Conservation (phyloP, 495 filamentous ascomycete genomes). For the Thermothielavioides terrestris region DNA sequence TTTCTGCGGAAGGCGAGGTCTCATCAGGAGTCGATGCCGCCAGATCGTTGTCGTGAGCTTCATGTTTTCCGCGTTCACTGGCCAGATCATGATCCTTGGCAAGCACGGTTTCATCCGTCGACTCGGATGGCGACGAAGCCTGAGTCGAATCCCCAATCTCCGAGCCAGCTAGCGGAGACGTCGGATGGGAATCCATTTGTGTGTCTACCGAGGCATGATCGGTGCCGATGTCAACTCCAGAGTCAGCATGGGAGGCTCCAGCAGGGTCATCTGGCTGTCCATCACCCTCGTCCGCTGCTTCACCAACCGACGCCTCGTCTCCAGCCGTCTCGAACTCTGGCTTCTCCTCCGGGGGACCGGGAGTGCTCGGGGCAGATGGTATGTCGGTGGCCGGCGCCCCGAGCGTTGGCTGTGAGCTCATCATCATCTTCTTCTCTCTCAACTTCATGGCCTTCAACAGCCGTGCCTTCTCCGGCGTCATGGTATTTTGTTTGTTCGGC, state of each 20-base stretch:
- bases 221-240: conserved; percentile 29
- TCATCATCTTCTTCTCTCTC: conserved; percentile 66
- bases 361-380: conserved; percentile 11
- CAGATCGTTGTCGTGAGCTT: neutral
- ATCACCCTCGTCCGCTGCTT: neutral
- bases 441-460: conserved; percentile 91
- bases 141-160: conserved; percentile 46
- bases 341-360: conserved; percentile 6
- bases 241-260: conserved; percentile 30
- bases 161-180: conserved; percentile 40
- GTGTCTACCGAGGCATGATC: conserved; percentile 31
- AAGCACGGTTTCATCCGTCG: conserved; percentile 44
- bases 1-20: neutral
- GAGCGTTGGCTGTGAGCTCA: conserved; percentile 15
- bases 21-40: neutral
- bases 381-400: conserved; percentile 9
- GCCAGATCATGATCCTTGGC: conserved; percentile 14
- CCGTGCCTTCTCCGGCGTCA: conserved; percentile 83
- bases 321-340: neutral
- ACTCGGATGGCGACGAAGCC: conserved; percentile 48
- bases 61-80: neutral
- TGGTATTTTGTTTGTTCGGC: conserved; percentile 45
- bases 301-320: neutral
- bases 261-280: conserved; percentile 12
- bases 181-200: conserved; percentile 41